Evolutionary conservation across 371 early-diverging fungal species (phyloP).

Genomic region (Globomyces sp.): DNA sequence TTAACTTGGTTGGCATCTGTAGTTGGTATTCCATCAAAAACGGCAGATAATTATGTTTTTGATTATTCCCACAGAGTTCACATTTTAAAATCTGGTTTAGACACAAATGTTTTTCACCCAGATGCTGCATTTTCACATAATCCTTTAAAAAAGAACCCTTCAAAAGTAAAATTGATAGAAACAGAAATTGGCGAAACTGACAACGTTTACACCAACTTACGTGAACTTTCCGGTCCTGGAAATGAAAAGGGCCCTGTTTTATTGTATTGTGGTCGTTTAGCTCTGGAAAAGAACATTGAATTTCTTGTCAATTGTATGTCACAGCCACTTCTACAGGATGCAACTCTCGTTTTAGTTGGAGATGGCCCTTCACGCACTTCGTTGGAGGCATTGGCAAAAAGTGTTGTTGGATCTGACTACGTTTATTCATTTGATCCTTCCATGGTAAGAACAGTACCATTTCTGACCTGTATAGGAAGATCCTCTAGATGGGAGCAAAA

Average conservation of each 20-base stretch:
- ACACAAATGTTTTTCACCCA: constrained; percentile 31
- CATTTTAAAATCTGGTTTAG: constrained; percentile 45
- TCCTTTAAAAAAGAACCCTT: background rate
- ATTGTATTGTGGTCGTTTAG: constrained; percentile 48
- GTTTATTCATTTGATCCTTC: constrained; percentile 20
- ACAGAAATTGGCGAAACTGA: background rate
- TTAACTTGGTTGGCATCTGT: constrained; percentile 41
- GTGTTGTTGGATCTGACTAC: constrained; percentile 31
- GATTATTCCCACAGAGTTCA: constrained; percentile 42
- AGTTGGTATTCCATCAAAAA: constrained; percentile 46
- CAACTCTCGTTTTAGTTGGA: constrained; percentile 43
- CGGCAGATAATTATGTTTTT: constrained; percentile 46
- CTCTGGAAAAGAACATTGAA: constrained; percentile 45
- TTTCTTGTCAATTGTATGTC: constrained; percentile 42
- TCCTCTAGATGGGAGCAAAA: background rate
- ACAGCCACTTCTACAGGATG: constrained; percentile 30
- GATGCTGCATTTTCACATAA: constrained; percentile 11
- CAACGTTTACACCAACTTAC: background rate
- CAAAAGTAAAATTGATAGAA: background rate
- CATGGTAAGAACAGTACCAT: background rate
- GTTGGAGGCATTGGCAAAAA: constrained; percentile 33
- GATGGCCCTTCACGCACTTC: constrained; percentile 40
- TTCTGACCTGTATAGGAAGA: background rate
- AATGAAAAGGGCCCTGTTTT: constrained; percentile 23
- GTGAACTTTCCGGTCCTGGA: constrained; percentile 8